Conservation (phyloP, 2,329 filamentous ascomycete species). For the Ophioceras dolichostomum region DNA sequence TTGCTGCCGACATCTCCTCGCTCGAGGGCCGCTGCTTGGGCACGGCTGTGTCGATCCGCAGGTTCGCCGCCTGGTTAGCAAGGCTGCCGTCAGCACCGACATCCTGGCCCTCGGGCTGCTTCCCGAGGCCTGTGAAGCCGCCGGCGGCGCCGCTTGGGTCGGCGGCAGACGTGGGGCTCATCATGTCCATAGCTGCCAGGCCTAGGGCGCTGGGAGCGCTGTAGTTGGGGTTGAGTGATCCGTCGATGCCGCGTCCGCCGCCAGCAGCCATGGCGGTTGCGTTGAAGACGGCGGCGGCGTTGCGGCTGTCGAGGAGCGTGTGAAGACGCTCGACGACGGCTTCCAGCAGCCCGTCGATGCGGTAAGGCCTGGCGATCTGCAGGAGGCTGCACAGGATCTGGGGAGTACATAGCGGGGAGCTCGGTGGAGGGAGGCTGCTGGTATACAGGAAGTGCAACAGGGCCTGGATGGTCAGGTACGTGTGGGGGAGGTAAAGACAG, state of each 20-base stretch:
- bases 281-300: constrained; percentile 95
- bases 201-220: constrained; percentile 38
- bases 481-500: constrained; percentile 87
- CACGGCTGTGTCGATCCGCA: constrained; percentile 37
- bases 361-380: constrained; percentile 86
- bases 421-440: constrained; percentile 66
- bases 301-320: constrained; percentile 77
- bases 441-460: constrained; percentile 92
- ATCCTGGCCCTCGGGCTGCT: constrained; percentile 8
- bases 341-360: constrained; percentile 83
- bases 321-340: constrained; percentile 87
- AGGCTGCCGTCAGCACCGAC: constrained; percentile 19
- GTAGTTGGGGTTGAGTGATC: constrained; percentile 49
- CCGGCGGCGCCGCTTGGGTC: constrained; percentile 8
- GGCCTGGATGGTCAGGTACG: constrained; percentile 76
- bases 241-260: constrained; percentile 73
- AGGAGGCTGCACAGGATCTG: constrained; percentile 93
- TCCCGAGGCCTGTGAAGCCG: constrained; percentile 6
- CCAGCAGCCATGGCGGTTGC: constrained; percentile 96
- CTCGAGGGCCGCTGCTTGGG: constrained; percentile 23
- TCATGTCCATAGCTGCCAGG: constrained; percentile 32
- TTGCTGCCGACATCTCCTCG: constrained; percentile 35
- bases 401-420: constrained; percentile 74
- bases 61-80: constrained; percentile 20
- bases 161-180: constrained; percentile 13